phyloP scores from a whole-genome alignment of 2,329 filamentous ascomycete genomes.

The Ascomycota sp. region DNA sequence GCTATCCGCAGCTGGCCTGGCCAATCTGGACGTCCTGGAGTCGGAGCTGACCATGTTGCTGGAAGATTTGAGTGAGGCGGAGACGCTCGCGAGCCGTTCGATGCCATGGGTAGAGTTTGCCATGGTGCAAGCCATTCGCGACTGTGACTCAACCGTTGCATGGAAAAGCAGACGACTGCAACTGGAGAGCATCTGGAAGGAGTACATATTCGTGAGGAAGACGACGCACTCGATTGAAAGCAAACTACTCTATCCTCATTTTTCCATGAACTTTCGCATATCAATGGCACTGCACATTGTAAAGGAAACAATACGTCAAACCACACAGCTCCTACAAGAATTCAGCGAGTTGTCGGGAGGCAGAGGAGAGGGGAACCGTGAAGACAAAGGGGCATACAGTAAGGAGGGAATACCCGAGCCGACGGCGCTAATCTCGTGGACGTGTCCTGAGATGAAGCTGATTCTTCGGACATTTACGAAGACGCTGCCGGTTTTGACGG shows the following conservation, averaged over 20 bases:
- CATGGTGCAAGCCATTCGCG: too few relatives aligned
- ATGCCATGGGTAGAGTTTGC: too few relatives aligned
- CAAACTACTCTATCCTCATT: conserved; percentile 12
- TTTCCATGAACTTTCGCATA: conserved; percentile 9
- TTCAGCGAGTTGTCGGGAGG: conserved; percentile 1
- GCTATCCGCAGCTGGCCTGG: conserved; percentile 4
- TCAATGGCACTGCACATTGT: conserved; percentile 11
- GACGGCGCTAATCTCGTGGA: too few relatives aligned
- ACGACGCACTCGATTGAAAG: conserved; percentile 13
- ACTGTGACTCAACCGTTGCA: too few relatives aligned
- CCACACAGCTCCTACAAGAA: conserved; percentile 7
- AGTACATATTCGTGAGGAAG: conserved; percentile 10
- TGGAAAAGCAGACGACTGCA: conserved; percentile 11
- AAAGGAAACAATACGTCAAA: conserved; percentile 5
- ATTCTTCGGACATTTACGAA: too few relatives aligned
- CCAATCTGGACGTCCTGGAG: conserved; percentile 9
- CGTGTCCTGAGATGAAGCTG: too few relatives aligned
- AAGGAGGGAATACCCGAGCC: too few relatives aligned
- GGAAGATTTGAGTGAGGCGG: conserved; percentile 4
- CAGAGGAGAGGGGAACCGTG: too few relatives aligned
- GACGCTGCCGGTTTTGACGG: too few relatives aligned
- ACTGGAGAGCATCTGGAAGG: conserved; percentile 14
- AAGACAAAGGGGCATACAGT: too few relatives aligned
- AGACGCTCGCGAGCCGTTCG: not conserved
- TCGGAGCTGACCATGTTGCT: conserved; percentile 7